Evolutionary conservation across 2,329 filamentous ascomycete genomes (phyloP).

Genomic region (Colletotrichum cereale): DNA sequence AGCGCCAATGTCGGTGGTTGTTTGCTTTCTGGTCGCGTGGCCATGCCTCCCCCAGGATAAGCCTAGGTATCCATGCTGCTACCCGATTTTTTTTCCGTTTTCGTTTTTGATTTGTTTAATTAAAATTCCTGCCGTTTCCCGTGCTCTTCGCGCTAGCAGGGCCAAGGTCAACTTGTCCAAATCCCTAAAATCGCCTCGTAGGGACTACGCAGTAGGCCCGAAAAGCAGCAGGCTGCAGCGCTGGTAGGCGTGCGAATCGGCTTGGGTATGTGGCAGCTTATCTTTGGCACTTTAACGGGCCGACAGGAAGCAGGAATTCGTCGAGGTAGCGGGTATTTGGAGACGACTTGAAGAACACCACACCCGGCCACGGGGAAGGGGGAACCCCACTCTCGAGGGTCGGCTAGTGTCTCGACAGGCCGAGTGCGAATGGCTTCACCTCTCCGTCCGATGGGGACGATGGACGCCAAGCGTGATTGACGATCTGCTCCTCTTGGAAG

Average conservation of each 20-base stretch:
- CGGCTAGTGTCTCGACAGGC: constrained; percentile 11
- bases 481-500: constrained; percentile 3
- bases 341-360: neutral
- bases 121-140: constrained; percentile 1
- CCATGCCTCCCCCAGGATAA: neutral
- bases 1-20: neutral
- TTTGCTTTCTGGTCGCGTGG: constrained; percentile 22
- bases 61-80: neutral
- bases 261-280: constrained; percentile 16
- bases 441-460: constrained; percentile 2
- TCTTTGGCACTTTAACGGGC: constrained; percentile 12
- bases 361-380: neutral
- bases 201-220: constrained; percentile 31
- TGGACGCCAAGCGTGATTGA: neutral
- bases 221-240: constrained; percentile 19
- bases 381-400: constrained; percentile 1
- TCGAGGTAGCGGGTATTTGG: neutral
- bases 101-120: neutral
- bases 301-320: neutral
- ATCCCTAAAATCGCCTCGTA: constrained; percentile 1
- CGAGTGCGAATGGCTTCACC: constrained; percentile 35
- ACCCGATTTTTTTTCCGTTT: neutral
- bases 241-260: constrained; percentile 3
- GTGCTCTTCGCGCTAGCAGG: neutral
- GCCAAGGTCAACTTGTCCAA: constrained; percentile 21